These are phyloP conservation scores for Thalassiosira exigua DNA, from an alignment of 352 stramenopile species.

Conservation along the genomic window DNA sequence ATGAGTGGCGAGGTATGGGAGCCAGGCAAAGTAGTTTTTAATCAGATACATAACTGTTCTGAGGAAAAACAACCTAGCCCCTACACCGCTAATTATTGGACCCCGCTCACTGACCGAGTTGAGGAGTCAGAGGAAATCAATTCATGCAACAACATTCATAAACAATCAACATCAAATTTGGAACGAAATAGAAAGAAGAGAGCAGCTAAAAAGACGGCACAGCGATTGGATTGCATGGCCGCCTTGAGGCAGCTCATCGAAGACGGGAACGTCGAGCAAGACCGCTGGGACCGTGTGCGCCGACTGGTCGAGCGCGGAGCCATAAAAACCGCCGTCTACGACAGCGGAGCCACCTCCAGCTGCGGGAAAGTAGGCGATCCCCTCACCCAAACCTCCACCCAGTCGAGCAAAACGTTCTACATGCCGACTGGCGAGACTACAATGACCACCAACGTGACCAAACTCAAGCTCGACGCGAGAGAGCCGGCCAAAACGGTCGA, in stretches of 20 bases:
- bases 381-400: neutral
- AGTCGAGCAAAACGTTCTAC: slow-evolving; percentile 10
- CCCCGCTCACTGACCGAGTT: slow-evolving; percentile 1
- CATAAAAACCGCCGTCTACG: neutral
- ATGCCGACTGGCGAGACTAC: neutral
- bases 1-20: neutral
- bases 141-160: neutral
- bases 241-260: too few species aligned
- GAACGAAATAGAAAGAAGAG: neutral
- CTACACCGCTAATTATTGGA: too few species aligned
- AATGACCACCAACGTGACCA: neutral
- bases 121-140: slow-evolving; percentile 6
- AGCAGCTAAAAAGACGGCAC: neutral
- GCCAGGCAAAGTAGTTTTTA: neutral
- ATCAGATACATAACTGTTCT: too few species aligned
- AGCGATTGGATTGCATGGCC: neutral
- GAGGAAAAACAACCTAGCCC: too few species aligned
- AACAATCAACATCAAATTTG: neutral
- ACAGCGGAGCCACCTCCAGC: neutral
- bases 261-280: neutral
- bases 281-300: neutral
- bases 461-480: slow-evolving; percentile 13
- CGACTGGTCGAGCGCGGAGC: neutral
- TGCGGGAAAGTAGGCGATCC: neutral
- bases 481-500: slow-evolving; percentile 16